Base-by-base conservation (phyloP, 2,329 filamentous ascomycete genomes). In the Ophiostoma novo-ulmi region DNA sequence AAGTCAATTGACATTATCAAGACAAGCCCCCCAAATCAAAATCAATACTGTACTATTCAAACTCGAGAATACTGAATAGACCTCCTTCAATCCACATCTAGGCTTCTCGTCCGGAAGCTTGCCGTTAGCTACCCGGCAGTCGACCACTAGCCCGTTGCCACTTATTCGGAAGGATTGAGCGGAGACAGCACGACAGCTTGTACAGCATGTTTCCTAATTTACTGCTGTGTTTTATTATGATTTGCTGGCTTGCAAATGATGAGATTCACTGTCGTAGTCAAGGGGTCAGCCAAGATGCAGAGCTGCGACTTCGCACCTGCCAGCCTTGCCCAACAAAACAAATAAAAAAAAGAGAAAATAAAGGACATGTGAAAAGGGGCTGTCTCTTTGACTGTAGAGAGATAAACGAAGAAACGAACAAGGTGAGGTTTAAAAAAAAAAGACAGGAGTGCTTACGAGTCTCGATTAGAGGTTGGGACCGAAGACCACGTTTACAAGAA, bases 81-180 rank as follows among this genome's bases (percentile, higher is more conserved):
- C 17, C 44, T n/a, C 0, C 52, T 31, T 1, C 11, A 31, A 13
- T 48, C 44, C 5, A 5, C 44, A 5, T 48, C 7, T 26, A 13
- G 52, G 52, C 52, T 58, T 4, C 3, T 48, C 3, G 22, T 11
- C 52, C 22, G 61, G 31, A 36, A 64, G 31, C 61, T 22, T 35
- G 14, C 61, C 35, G 20, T n/a, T 7, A 36, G 26, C 31, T 38
- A 14, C 61, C 61, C 61, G 61, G 61, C 20, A 26, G 35, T 20
- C 35, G 14, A 38, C 61, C 61, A 64, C 61, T 64, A n/a, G 61
- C n/a, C 61, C 35, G 26, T 38, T 64, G 61, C 61, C 61, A 36
- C 17, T 38, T 38, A 31, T 35, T 63, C 35, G 61, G 35, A 64
- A n/a, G 31, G 61, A 64, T 64, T 31, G 55, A 38, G 61, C 31